These are phyloP conservation scores for Serpula lacrymans DNA, from an alignment of 768 basidiomycete genomes.

Conservation along the genomic window DNA sequence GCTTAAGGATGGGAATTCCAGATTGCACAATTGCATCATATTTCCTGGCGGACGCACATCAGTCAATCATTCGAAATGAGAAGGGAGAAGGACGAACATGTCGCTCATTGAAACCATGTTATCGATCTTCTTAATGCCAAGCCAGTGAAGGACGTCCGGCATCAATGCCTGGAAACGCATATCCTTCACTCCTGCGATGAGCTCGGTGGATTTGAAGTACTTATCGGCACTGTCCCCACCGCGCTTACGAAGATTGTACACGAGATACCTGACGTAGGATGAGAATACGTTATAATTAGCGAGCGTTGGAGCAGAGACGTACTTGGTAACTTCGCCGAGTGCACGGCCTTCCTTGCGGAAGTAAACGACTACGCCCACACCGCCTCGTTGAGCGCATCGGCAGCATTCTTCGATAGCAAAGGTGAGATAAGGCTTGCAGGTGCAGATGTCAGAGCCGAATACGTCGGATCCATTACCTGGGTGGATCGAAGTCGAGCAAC, in stretches of 20 bases:
- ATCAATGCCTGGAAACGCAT: conserved; percentile 94
- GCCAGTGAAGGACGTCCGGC: conserved; percentile 96
- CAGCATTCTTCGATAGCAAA: conserved; percentile 95
- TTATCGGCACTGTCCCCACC: conserved; percentile 89
- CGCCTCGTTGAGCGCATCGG: conserved; percentile 75
- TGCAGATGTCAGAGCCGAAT: conserved; percentile 91
- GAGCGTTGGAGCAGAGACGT: conserved; percentile 18
- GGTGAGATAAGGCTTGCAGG: conserved; percentile 88
- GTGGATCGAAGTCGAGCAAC: background rate
- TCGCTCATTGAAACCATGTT: conserved; percentile 91
- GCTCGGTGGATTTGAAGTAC: conserved; percentile 92
- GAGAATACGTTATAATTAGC: conserved; percentile 2
- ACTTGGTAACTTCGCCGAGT: conserved; percentile 92
- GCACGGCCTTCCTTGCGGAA: conserved; percentile 94
- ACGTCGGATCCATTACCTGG: conserved; percentile 92
- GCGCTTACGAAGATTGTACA: conserved; percentile 95
- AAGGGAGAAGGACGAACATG: conserved; percentile 44
- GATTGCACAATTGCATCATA: conserved; percentile 90
- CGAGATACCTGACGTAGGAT: conserved; percentile 62
- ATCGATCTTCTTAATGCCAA: conserved; percentile 87
- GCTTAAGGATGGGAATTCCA: conserved; percentile 75
- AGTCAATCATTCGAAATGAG: background rate
- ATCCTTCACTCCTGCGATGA: conserved; percentile 92
- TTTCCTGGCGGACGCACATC: conserved; percentile 53
- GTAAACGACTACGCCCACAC: conserved; percentile 91